These are phyloP conservation scores for Clavulina sp. DNA, from an alignment of 768 basidiomycete genomes.

Conservation along the genomic window DNA sequence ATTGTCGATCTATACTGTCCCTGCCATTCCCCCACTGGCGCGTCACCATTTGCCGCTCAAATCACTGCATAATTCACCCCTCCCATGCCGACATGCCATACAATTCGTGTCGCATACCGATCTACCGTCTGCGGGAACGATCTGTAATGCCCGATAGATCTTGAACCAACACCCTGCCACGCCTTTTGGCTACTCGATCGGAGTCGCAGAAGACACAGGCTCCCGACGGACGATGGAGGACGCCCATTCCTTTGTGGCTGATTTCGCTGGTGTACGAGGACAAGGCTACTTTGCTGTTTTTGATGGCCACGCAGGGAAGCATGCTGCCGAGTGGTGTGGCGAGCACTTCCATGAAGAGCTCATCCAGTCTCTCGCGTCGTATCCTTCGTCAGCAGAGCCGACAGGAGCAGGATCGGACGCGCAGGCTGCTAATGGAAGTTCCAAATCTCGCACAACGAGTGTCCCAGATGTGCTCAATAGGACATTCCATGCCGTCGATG, in stretches of 20 bases:
- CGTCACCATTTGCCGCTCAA: too few species aligned
- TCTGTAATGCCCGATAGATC: slow-evolving; percentile 28
- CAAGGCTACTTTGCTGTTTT: slow-evolving; percentile 98
- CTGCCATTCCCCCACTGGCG: too few species aligned
- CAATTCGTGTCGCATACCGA: too few species aligned
- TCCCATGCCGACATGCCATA: neutral
- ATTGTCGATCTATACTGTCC: too few species aligned
- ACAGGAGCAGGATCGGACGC: too few species aligned
- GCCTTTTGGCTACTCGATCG: slow-evolving; percentile 49
- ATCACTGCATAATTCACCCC: neutral
- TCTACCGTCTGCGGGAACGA: too few species aligned
- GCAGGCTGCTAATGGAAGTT: neutral
- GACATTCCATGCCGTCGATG: slow-evolving; percentile 89
- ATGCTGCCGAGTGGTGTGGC: slow-evolving; percentile 98
- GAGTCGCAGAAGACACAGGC: slow-evolving; percentile 75
- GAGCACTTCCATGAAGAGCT: slow-evolving; percentile 77
- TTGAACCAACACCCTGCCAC: slow-evolving; percentile 60
- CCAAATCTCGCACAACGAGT: neutral
- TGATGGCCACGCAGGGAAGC: slow-evolving; percentile 96
- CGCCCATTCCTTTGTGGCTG: slow-evolving; percentile 87
- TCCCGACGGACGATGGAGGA: slow-evolving; percentile 93
- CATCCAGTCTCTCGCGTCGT: neutral
- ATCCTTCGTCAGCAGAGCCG: too few species aligned
- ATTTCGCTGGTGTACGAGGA: slow-evolving; percentile 77
- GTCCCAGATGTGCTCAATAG: slow-evolving; percentile 84